Base-by-base conservation (phyloP, 208 protist species). In the Leptomonas pyrrhocoris region DNA sequence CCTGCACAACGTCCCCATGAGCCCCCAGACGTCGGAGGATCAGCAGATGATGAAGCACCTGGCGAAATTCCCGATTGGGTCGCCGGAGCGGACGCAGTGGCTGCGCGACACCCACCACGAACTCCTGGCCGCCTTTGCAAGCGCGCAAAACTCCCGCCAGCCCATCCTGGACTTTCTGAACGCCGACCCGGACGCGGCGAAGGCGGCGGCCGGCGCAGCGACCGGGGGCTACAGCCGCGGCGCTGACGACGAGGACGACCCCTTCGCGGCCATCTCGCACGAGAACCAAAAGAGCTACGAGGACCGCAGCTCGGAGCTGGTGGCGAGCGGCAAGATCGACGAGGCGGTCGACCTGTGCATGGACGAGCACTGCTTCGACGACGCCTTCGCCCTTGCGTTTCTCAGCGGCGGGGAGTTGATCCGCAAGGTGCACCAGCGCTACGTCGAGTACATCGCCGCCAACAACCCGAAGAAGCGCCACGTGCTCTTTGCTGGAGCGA, bases 311-410 rank as follows among this genome's bases (percentile, higher is more conserved):
- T 68, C 88, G 31, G 74, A 85, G 58, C 64, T 80, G n/a, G 80
- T 95, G 43, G 83, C 73, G 45, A 79, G 63, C n/a, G 86, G 88
- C 34, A 75, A 80, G 42, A 84, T 94, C 48, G 74, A 82, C 62
- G 84, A 87, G 72, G 87, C 88, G 50, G 86, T 93, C 56, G 80
- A 92, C 55, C 68, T 90, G 25, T 95, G 90, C 77, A 73, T 95
- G 38, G 74, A 82, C 28, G 73, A 81, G 51, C 42, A 69, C 48
- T 75, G 62, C 59, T 95, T 85, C 79, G 85, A 79, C 34, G 90
- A 95, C 73, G 90, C 90, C 49, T 95, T 90, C 61, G 79, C 86
- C 2, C 60, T 95, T 40, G 87, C 90, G 36, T 83, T 86, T 42
- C 77, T 95, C 15, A 77, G 81, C 58, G 85, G 86, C 19, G 84